Evolutionary conservation across 148 eudicot species (phyloP), one percentile per base, ranked within the genome.

Genomic region (Dianthus caryophyllus): DNA sequence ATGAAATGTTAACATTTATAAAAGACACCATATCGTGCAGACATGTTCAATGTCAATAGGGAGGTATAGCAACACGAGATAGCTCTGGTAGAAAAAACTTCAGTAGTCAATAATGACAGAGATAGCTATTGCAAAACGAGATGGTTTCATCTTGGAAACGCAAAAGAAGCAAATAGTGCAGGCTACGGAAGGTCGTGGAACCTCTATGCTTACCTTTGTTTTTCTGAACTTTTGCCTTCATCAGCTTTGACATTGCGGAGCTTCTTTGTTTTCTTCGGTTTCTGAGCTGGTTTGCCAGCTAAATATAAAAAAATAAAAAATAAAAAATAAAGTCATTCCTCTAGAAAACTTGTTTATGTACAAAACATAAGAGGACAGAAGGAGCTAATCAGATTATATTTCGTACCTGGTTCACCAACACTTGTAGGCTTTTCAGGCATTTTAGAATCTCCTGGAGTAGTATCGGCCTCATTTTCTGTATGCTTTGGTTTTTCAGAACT

Each of bases 401-500:
- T 57, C 52, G 24, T 49, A 82, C 83, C 79, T 72, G 27, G 33
- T 50, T 77, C 77, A 61, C 33, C 43, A 47, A 38, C n/a, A 24
- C 25, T 71, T 31, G 72, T 46, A 20, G 66, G 55, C 55, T 72
- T 70, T 51, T 75, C 73, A 33, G 18, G 60, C 63, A 75, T 80
- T 51, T 39, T 73, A 41, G 67, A 36, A 53, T 38, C 76, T 29
- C 46, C 1, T 72, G 74, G 76, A 61, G 65, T 61, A 66, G 11
- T 27, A 25, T 48, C 61, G 20, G 14, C 67, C 66, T 52, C 73
- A 26, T 69, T 31, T 20, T 61, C 61, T 50, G 76, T 65, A 65
- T 70, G 84, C 96, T 87, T 87, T 68, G 85, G 97, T 67, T 84
- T 92, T 58, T 89, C 89, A 31, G 97, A 84, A 74, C 68, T 64